Conservation (phyloP, 106 monocot species). For the Phalaenopsis aphrodite region DNA sequence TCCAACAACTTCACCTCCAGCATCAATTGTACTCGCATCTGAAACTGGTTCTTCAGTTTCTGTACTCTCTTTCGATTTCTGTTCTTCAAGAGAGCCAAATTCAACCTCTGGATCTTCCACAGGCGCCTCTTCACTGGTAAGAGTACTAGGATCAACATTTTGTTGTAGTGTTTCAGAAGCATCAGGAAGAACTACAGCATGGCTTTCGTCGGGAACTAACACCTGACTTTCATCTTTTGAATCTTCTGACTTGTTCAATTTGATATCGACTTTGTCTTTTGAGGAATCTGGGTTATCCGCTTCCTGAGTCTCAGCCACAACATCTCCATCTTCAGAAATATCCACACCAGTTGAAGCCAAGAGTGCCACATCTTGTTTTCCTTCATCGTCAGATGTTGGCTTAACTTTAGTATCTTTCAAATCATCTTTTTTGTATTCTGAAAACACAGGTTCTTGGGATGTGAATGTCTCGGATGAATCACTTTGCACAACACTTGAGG, state of each 20-base stretch:
- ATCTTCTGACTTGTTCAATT: not conserved
- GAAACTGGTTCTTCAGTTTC: not conserved
- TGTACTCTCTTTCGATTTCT: not conserved
- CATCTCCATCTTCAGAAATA: too few relatives aligned
- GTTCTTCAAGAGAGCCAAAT: conserved; percentile 5
- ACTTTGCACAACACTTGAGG: not conserved
- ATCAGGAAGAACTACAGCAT: not conserved
- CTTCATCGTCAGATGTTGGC: not conserved
- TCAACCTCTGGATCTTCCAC: conserved; percentile 6
- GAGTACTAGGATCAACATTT: not conserved
- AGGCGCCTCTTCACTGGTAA: not conserved
- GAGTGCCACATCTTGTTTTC: too few relatives aligned
- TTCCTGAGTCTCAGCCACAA: too few relatives aligned
- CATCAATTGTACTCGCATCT: not conserved
- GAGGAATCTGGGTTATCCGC: not conserved
- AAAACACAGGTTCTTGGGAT: conserved; percentile 1
- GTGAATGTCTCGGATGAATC: not conserved
- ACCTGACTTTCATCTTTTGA: not conserved
- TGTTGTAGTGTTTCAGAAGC: not conserved
- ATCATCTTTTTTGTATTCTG: not conserved
- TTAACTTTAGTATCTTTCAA: not conserved
- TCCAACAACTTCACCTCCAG: not conserved
- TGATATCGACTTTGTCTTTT: not conserved
- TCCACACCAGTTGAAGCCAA: too few relatives aligned
- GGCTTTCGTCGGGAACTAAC: not conserved